Percentiles rank a stretch among this genome's conserved stretches.
phyloP scores from a whole-genome alignment of 768 basidiomycete genomes.

The Boletus rubroflammeus region DNA sequence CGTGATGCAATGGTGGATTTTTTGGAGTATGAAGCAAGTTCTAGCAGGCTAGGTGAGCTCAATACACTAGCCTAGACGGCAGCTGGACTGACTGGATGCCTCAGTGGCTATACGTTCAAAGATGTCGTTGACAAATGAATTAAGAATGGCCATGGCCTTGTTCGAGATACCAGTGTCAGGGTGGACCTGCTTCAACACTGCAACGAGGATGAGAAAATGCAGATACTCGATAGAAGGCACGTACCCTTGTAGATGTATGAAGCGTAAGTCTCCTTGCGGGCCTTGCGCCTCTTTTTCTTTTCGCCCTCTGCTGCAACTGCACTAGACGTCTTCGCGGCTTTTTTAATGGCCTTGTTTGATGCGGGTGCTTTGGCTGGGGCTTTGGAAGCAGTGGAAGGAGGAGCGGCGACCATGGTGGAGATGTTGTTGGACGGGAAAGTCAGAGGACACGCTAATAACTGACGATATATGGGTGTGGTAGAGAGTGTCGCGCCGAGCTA shows the following conservation, averaged over 20 bases:
- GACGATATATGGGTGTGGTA: slow-evolving; percentile 10
- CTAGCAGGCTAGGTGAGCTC: slow-evolving; percentile 34
- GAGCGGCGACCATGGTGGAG: slow-evolving; percentile 58
- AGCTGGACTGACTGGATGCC: slow-evolving; percentile 65
- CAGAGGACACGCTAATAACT: slow-evolving; percentile 2
- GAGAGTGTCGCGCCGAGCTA: slow-evolving; percentile 1
- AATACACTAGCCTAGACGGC: background rate
- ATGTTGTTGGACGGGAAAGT: slow-evolving; percentile 2
- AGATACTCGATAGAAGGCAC: background rate
- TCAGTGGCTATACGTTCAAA: slow-evolving; percentile 90
- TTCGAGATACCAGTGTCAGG: slow-evolving; percentile 99
- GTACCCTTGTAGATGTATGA: slow-evolving; percentile 93
- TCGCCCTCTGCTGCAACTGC: slow-evolving; percentile 59
- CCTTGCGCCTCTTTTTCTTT: slow-evolving; percentile 88
- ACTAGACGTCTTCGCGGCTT: slow-evolving; percentile 57
- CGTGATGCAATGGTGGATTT: slow-evolving; percentile 98
- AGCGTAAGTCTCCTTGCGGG: slow-evolving; percentile 88
- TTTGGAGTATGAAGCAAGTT: slow-evolving; percentile 97
- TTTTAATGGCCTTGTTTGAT: slow-evolving; percentile 39
- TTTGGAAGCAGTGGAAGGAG: slow-evolving; percentile 42
- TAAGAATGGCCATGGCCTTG: slow-evolving; percentile 91
- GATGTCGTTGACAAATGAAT: slow-evolving; percentile 92
- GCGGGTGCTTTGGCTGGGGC: slow-evolving; percentile 41
- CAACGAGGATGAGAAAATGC: background rate
- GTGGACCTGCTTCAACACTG: slow-evolving; percentile 95